These are phyloP conservation scores for Russula abietina DNA, from an alignment of 768 basidiomycete species.

Conservation along the genomic window DNA sequence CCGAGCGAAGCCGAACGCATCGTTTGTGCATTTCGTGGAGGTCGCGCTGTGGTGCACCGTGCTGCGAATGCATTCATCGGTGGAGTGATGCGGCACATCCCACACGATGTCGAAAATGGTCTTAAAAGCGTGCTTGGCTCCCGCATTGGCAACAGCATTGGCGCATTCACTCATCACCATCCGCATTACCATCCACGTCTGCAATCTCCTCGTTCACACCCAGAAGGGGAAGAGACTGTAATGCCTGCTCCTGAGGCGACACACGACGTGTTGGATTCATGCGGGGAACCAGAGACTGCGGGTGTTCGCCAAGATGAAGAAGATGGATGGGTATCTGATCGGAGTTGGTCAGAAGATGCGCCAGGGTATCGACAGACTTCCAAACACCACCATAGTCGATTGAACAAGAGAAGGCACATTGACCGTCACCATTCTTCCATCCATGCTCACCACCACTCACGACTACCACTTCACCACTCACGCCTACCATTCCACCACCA, in stretches of 20 bases:
- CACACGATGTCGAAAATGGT: conserved; percentile 23
- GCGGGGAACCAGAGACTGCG: conserved; percentile 13
- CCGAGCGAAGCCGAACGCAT: conserved; percentile 30
- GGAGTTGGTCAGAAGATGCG: conserved; percentile 30
- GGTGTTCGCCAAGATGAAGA: conserved; percentile 37
- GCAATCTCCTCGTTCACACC: not conserved
- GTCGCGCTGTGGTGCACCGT: conserved; percentile 27
- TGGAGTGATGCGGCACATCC: conserved; percentile 17
- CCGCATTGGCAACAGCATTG: not conserved
- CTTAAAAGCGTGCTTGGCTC: conserved; percentile 16
- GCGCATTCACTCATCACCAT: not conserved
- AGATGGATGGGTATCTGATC: conserved; percentile 62
- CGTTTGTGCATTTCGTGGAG: conserved; percentile 26
- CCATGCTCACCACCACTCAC: not conserved
- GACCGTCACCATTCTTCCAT: conserved; percentile 6
- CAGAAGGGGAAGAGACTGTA: not conserved
- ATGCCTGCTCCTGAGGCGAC: not conserved
- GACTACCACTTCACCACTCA: no score
- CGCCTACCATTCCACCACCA: no score
- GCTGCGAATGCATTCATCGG: conserved; percentile 28
- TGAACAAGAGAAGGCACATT: conserved; percentile 5
- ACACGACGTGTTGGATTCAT: not conserved
- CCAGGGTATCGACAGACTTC: not conserved
- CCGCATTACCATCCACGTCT: not conserved
- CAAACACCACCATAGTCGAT: conserved; percentile 18